phyloP scores from a whole-genome alignment of 2,329 filamentous ascomycete genomes.

The Hypoxylon sp. region DNA sequence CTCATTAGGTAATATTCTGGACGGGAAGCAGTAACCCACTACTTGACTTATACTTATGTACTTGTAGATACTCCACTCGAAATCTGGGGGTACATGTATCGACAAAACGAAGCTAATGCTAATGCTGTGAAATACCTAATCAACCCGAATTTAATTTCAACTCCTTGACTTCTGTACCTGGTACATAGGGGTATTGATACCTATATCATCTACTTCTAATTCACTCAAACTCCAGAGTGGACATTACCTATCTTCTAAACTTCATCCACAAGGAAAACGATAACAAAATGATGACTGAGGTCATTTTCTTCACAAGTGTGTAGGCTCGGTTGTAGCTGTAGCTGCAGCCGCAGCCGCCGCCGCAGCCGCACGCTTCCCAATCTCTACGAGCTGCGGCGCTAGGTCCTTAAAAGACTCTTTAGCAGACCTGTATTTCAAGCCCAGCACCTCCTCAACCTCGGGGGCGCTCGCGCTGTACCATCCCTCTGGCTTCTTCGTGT shows the following conservation, averaged over 20 bases:
- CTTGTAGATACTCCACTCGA: too few relatives aligned
- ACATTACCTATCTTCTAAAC: not conserved
- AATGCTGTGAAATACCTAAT: too few relatives aligned
- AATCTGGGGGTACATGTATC: too few relatives aligned
- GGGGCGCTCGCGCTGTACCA: slow-evolving; percentile 37
- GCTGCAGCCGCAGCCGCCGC: not conserved
- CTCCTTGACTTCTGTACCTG: too few relatives aligned
- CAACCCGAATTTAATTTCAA: not conserved
- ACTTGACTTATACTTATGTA: not conserved
- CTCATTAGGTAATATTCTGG: not conserved
- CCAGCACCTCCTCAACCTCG: slow-evolving; percentile 40
- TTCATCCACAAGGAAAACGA: not conserved
- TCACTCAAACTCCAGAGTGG: not conserved
- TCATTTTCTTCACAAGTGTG: not conserved
- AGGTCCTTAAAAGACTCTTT: slow-evolving; percentile 43
- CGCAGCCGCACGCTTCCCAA: slow-evolving; percentile 34
- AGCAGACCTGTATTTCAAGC: slow-evolving; percentile 41
- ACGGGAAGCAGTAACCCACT: not conserved
- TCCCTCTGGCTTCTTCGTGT: slow-evolving; percentile 38
- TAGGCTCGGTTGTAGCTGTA: too few relatives aligned
- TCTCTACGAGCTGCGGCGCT: slow-evolving; percentile 42
- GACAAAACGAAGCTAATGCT: not conserved
- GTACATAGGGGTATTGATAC: too few relatives aligned
- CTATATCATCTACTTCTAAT: not conserved
- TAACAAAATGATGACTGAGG: not conserved